Evolutionary conservation across 2,329 filamentous ascomycete species (phyloP), one percentile per base, ranked within the genome.

Genomic region (Drechslerella coelobrocha): DNA sequence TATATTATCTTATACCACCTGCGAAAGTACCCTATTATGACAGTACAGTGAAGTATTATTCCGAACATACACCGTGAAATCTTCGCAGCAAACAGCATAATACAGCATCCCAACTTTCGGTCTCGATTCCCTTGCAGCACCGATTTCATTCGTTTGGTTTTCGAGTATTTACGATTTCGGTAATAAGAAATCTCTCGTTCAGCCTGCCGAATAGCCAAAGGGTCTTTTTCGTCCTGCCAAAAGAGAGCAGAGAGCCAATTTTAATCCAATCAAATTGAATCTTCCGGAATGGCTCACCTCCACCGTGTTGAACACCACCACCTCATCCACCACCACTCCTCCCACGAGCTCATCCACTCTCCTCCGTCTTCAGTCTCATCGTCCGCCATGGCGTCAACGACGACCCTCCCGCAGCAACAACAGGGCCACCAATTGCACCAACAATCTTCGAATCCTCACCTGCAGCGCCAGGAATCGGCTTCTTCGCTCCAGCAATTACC

Each of bases 211-310:
- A 51, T 47, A 62, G 29, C 65, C 53, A 47, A 61, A 57, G 37
- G 29, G 52, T 37, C 51, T 53, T 57, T 69, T 69, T 52, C 45
- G 43, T 62, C 65, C 65, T 69, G 57, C 65, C 65, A 55, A 56
- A 69, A 62, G 21, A 69, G 65, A 61, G 54, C 57, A 69, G 56
- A 56, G 55, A 61, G 65, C 65, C 65, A 48, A 55, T 61, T 48
- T 69, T 69, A 69, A 39, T 69, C 65, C 65, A 69, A 69, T 69
- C 63, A 68, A 39, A 61, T 55, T 45, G 61, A 69, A 62, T 69
- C 65, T 69, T 69, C 65, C 65, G 65, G 63, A 69, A 69, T 69
- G 65, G 56, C 65, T 69, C 65, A 69, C 57, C 51, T 61, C 56
- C 52, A 69, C 43, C 65, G 61, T 31, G 12, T 39, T 39, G 55